Base-by-base conservation (phyloP, 2,329 filamentous ascomycete genomes). In the Fusarium haematococcum region DNA sequence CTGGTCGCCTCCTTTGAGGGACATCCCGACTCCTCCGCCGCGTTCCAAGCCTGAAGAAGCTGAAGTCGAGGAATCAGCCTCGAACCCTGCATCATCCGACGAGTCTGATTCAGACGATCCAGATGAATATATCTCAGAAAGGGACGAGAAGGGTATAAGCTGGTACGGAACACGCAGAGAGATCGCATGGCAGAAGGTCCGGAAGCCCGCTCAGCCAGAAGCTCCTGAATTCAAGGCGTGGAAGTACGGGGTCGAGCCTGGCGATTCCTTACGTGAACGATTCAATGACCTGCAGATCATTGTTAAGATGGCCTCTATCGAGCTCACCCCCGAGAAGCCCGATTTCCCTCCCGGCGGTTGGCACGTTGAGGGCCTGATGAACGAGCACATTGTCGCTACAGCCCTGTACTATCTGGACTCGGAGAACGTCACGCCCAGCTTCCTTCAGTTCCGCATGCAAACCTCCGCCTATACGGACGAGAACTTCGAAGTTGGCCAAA, bases 271-370 rank as follows among this genome's bases (percentile, higher is more conserved):
- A 0, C 48, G 63, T 0, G 70, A 74, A 0, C 60, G 63, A 0
- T 77, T 75, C 25, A 23, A 65, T 4, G 59, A 71, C 0, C 56
- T 79, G 2, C 91, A 93, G 74, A 80, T 93, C 39, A 90, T 93
- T 59, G 86, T 92, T 35, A 92, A 92, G 76, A 83, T 93, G 72
- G 86, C 71, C 0, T 74, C 71, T 0, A 74, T 74, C 2, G 71
- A 74, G 9, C 39, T 74, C 5, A 74, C 71, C 0, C 68, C 71
- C 0, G 57, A 74, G 0, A 74, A 45, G 2, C 71, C 89, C 2
- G 7, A 5, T 0, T 77, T 69, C 1, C 75, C 75, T 0, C 10
- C 32, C 0, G 77, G 77, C 4, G 61, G 63, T 5, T 78, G 76
- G 77, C 76, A 78, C 11, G 65, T 79, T 0, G 79, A 80, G 9